These are phyloP conservation scores for Trichosporon inkin DNA, from an alignment of 1,284 basidiomycete species.

Conservation along the genomic window DNA sequence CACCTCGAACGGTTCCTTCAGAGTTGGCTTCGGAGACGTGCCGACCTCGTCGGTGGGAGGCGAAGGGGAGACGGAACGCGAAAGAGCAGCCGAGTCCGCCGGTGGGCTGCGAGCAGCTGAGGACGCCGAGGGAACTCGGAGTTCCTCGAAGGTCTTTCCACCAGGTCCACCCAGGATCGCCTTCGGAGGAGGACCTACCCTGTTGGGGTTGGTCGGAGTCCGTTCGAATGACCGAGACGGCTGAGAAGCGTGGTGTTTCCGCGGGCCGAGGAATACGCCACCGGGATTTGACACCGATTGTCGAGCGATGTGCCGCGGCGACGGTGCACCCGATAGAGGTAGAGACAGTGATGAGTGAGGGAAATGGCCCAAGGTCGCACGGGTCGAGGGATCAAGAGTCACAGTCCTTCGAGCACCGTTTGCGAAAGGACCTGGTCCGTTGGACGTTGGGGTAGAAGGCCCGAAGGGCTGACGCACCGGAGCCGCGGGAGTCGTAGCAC, in stretches of 20 bases:
- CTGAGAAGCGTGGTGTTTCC: constrained; percentile 3
- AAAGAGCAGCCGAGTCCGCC: background rate
- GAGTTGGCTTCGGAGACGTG: background rate
- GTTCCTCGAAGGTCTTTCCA: constrained; percentile 42
- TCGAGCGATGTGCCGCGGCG: background rate
- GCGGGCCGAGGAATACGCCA: background rate
- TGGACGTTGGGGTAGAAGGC: background rate
- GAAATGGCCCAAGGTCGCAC: constrained; percentile 19
- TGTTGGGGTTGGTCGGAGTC: constrained; percentile 5
- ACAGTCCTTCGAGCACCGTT: constrained; percentile 6
- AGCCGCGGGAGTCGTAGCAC: background rate
- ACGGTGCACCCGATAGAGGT: constrained; percentile 15
- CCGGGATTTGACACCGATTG: constrained; percentile 1
- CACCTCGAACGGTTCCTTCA: constrained; percentile 10
- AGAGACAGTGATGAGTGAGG: constrained; percentile 17
- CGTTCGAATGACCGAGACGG: constrained; percentile 11
- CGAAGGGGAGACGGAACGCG: background rate
- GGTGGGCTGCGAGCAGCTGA: constrained; percentile 6
- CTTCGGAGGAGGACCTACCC: constrained; percentile 37
- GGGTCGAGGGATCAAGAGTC: constrained; percentile 19
- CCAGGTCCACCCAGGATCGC: constrained; percentile 42
- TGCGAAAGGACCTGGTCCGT: background rate
- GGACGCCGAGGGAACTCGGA: constrained; percentile 16
- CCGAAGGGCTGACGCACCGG: background rate
- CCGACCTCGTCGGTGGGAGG: background rate